A percentile compares a stretch with the other conserved stretches of the same genome.
phyloP scores from a whole-genome alignment of 352 stramenopile genomes.

The Globisporangium takayamanum region DNA sequence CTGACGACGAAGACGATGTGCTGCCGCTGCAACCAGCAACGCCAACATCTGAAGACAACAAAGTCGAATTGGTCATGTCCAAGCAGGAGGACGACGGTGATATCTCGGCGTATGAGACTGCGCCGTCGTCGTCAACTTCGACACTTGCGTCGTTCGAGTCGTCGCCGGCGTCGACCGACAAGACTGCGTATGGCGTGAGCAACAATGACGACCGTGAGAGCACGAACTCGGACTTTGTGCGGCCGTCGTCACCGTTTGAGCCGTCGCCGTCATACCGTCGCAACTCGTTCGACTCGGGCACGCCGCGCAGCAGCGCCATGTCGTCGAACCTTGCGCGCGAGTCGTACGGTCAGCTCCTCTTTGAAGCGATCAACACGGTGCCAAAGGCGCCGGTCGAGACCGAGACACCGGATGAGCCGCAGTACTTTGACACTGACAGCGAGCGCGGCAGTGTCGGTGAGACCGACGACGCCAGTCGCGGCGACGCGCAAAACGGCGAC shows the following conservation, averaged over 20 bases:
- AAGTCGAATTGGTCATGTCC: not conserved
- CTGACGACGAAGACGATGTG: slow-evolving; percentile 1
- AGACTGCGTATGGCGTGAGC: not conserved
- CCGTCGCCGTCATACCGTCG: slow-evolving; percentile 6
- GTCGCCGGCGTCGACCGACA: slow-evolving; percentile 7
- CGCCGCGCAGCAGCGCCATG: slow-evolving; percentile 8
- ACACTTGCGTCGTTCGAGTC: slow-evolving; percentile 7
- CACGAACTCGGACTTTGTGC: slow-evolving; percentile 4
- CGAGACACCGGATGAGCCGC: slow-evolving; percentile 1
- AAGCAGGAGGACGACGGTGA: not conserved
- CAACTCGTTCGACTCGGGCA: slow-evolving; percentile 17
- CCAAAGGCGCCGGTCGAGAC: slow-evolving; percentile 1
- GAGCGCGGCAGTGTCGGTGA: slow-evolving; percentile 10
- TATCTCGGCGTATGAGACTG: slow-evolving; percentile 4
- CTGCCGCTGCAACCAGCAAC: not conserved
- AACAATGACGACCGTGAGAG: slow-evolving; percentile 7
- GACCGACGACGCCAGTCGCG: not conserved
- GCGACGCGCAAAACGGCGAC: not conserved
- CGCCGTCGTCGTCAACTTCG: slow-evolving; percentile 6
- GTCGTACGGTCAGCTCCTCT: slow-evolving; percentile 11
- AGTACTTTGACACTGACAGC: slow-evolving; percentile 18
- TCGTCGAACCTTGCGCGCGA: slow-evolving; percentile 1
- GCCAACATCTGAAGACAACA: not conserved
- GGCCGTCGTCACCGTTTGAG: slow-evolving; percentile 5
- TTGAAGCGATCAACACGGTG: slow-evolving; percentile 14